Conservation (phyloP, 208 protist species). For the Balamuthia mandrillaris region DNA sequence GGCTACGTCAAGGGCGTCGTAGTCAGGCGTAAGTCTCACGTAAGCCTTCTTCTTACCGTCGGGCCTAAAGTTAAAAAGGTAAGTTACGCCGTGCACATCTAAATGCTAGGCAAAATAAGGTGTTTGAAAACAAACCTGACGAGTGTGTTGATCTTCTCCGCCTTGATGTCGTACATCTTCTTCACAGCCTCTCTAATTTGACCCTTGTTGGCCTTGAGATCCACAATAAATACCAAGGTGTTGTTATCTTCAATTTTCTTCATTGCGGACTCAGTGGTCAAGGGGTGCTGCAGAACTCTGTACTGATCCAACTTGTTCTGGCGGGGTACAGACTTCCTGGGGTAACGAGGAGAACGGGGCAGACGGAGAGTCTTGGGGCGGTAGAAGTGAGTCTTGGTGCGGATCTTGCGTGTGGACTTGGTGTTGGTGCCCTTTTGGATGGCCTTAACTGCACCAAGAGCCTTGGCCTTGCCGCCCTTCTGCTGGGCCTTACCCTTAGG, state of each 20-base stretch:
- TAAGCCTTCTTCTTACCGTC: constrained; percentile 98
- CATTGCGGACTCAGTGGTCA: constrained; percentile 97
- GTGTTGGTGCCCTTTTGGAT: constrained; percentile 64
- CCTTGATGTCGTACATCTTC: constrained; percentile 95
- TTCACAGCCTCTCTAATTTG: constrained; percentile 97
- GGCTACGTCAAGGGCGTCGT: constrained; percentile 96
- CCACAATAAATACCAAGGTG: constrained; percentile 99
- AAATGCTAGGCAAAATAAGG: not conserved
- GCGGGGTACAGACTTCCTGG: constrained; percentile 81
- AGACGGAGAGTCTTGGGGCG: constrained; percentile 91
- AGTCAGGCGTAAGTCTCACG: constrained; percentile 88
- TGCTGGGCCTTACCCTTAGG: not conserved
- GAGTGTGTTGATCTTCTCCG: constrained; percentile 97
- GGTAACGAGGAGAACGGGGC: constrained; percentile 82
- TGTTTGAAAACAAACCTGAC: too few relatives aligned
- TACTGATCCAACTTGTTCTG: constrained; percentile 81
- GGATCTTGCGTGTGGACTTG: constrained; percentile 83
- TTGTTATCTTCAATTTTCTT: constrained; percentile 99
- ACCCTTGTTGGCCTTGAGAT: constrained; percentile 93
- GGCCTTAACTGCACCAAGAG: constrained; percentile 69
- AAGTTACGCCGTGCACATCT: too few relatives aligned
- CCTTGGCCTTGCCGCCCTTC: constrained; percentile 44
- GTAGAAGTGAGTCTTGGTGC: constrained; percentile 91
- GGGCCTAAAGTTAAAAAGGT: too few relatives aligned
- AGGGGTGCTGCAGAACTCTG: constrained; percentile 92